Evolutionary conservation across 768 basidiomycete species (phyloP).

Genomic region (Agrocybe praecox): DNA sequence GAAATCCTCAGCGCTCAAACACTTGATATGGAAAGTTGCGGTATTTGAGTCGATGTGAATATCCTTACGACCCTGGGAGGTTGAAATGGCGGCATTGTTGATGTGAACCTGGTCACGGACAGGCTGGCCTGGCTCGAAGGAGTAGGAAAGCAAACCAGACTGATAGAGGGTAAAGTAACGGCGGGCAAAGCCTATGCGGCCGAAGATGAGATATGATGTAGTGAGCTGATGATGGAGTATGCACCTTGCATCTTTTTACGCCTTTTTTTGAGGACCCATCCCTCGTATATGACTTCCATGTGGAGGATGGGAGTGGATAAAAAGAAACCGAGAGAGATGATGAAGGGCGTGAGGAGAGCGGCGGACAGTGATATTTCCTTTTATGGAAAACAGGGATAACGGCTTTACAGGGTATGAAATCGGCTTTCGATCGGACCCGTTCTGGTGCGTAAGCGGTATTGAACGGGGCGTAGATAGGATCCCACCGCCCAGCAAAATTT

Average conservation of each 20-base stretch:
- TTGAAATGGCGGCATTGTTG: slow-evolving; percentile 77
- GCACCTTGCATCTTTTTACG: slow-evolving; percentile 87
- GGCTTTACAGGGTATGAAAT: slow-evolving; percentile 12
- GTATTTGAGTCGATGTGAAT: slow-evolving; percentile 79
- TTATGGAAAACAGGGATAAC: slow-evolving; percentile 10
- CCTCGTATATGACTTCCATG: slow-evolving; percentile 47
- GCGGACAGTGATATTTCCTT: slow-evolving; percentile 12
- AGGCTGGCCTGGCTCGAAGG: slow-evolving; percentile 72
- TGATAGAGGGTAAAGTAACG: slow-evolving; percentile 76
- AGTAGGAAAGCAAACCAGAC: slow-evolving; percentile 73
- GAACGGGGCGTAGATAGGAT: background rate
- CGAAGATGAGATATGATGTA: background rate
- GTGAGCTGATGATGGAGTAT: slow-evolving; percentile 5
- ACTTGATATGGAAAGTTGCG: slow-evolving; percentile 84
- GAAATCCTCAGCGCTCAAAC: slow-evolving; percentile 72
- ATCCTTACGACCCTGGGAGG: slow-evolving; percentile 70
- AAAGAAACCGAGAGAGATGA: slow-evolving; percentile 7
- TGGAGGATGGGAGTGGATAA: slow-evolving; percentile 11
- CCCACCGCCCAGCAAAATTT: slow-evolving; percentile 15
- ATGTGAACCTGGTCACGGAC: slow-evolving; percentile 70
- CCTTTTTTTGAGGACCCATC: slow-evolving; percentile 87
- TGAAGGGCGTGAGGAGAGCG: slow-evolving; percentile 7
- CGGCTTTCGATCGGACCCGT: slow-evolving; percentile 26
- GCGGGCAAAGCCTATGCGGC: slow-evolving; percentile 72
- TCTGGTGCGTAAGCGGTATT: slow-evolving; percentile 10